Evolutionary conservation across 768 basidiomycete genomes (phyloP).

Genomic region (Rhodosporidiobolus sp.): DNA sequence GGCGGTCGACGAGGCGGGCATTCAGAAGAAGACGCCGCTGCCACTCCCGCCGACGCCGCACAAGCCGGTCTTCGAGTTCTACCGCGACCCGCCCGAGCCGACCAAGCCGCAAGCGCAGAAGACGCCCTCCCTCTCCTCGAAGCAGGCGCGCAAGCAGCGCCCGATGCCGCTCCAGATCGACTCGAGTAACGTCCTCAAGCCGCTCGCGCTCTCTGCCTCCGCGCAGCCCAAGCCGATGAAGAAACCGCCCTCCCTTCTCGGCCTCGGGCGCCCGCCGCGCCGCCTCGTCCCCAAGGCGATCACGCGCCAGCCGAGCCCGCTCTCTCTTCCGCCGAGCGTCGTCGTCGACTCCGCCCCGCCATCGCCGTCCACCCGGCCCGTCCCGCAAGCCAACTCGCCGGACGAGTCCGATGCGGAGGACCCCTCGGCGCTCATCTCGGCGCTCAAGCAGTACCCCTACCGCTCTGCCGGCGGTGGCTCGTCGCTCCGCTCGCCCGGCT

Average conservation of each 20-base stretch:
- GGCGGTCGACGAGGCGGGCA: neutral
- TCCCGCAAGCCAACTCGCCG: neutral
- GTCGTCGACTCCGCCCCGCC: neutral
- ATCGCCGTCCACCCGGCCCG: neutral
- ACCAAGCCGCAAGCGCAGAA: no score
- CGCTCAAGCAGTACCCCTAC: constrained; percentile 3
- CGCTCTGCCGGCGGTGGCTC: neutral
- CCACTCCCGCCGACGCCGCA: no score
- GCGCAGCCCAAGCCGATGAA: neutral
- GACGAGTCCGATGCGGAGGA: neutral
- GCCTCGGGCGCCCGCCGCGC: neutral
- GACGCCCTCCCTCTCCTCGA: neutral
- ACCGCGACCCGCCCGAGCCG: neutral
- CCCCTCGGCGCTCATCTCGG: neutral
- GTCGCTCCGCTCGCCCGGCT: constrained; percentile 8
- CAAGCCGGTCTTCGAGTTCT: neutral
- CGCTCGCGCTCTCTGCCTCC: neutral
- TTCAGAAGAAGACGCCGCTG: no score
- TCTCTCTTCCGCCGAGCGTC: neutral
- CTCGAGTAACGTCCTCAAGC: neutral
- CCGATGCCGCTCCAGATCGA: neutral
- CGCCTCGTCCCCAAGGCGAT: neutral
- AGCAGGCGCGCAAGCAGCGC: neutral
- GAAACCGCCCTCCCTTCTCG: neutral
- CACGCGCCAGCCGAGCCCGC: neutral